These are phyloP conservation scores for Verticillium nonalfalfae DNA, from an alignment of 2,329 filamentous ascomycete genomes.

Conservation along the genomic window DNA sequence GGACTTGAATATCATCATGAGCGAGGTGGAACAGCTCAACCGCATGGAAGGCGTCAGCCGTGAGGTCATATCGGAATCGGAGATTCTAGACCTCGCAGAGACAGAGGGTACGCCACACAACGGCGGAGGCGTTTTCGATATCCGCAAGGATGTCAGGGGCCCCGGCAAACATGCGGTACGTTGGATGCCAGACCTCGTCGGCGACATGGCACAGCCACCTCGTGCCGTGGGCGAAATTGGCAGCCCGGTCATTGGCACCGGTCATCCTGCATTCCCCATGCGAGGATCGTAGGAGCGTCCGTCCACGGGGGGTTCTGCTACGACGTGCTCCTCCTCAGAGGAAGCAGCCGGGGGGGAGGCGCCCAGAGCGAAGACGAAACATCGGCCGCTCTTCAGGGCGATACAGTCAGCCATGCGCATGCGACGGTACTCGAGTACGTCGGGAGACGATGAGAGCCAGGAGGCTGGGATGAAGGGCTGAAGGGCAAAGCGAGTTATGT, in stretches of 20 bases:
- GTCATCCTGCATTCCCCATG: background rate
- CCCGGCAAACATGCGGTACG: constrained; percentile 37
- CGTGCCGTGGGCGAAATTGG: constrained; percentile 62
- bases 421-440: background rate
- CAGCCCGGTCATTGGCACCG: constrained; percentile 50
- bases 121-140: constrained; percentile 82
- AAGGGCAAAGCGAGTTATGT: background rate
- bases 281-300: background rate
- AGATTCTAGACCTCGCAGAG: constrained; percentile 80
- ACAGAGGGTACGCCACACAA: constrained; percentile 83
- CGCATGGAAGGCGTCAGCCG: constrained; percentile 15
- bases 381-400: background rate
- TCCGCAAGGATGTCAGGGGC: constrained; percentile 43
- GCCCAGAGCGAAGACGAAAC: background rate
- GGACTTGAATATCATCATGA: constrained; percentile 60
- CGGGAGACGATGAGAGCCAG: background rate
- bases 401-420: background rate
- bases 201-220: constrained; percentile 27
- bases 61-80: constrained; percentile 45
- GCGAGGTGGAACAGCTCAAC: constrained; percentile 33
- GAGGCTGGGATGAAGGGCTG: background rate
- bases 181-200: constrained; percentile 48
- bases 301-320: background rate
- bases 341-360: background rate
- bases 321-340: background rate